Evolutionary conservation across 2,329 filamentous ascomycete genomes (phyloP).

Genomic region (Albophoma yamanashiensis): DNA sequence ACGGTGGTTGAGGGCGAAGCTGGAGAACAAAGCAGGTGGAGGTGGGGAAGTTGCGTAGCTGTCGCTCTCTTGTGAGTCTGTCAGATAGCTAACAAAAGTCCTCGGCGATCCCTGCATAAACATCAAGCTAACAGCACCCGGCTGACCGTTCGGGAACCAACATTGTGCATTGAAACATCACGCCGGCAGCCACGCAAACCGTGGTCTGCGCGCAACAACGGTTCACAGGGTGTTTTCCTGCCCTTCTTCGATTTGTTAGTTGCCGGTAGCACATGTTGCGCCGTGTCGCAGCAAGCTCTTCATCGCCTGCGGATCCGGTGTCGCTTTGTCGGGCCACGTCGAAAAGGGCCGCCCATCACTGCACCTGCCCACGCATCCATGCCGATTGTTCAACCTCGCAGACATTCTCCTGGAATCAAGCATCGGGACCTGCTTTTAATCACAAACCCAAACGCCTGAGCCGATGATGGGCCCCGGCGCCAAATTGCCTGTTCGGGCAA

Average conservation of each 20-base stretch:
- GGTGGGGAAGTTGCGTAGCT: neutral
- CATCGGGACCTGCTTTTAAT: neutral
- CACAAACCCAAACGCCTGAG: neutral
- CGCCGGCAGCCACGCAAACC: neutral
- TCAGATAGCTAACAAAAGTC: neutral
- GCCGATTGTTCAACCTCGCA: neutral
- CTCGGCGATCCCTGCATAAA: neutral
- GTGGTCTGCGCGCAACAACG: neutral
- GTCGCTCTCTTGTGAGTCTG: neutral
- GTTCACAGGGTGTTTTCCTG: neutral
- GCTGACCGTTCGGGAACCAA: neutral
- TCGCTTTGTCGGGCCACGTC: neutral
- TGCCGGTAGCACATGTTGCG: neutral
- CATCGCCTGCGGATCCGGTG: neutral
- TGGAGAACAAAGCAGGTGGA: neutral
- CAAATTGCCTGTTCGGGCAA: neutral
- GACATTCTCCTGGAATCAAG: neutral
- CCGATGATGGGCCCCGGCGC: neutral
- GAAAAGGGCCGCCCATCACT: neutral
- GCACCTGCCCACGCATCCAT: neutral
- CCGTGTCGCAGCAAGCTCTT: neutral
- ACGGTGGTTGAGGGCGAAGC: neutral
- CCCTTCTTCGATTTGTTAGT: neutral
- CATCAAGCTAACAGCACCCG: neutral
- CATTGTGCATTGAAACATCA: no score